Evolutionary conservation across 495 filamentous ascomycete species (phyloP).

Genomic region (Trichodelitschia bisporula): DNA sequence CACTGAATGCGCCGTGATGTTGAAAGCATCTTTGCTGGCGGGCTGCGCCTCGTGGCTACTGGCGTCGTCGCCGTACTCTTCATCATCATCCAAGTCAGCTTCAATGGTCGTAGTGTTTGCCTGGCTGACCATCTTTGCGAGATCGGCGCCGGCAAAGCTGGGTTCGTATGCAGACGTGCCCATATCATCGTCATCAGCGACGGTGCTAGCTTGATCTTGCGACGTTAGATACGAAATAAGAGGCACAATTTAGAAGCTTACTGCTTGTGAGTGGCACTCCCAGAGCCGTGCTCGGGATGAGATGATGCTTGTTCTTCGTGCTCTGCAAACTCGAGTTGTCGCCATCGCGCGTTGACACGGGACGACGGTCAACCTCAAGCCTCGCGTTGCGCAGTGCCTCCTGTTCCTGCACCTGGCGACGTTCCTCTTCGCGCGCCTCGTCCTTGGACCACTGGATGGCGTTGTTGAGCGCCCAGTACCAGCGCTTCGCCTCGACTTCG

Average conservation of each 20-base stretch:
- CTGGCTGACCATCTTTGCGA: constrained; percentile 23
- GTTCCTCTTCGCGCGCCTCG: constrained; percentile 75
- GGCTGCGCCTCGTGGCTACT: constrained; percentile 52
- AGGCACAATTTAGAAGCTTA: constrained; percentile 7
- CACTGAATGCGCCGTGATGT: constrained; percentile 86
- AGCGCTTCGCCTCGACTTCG: constrained; percentile 72
- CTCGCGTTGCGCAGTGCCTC: constrained; percentile 57
- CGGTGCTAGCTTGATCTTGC: constrained; percentile 18
- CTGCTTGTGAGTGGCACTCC: constrained; percentile 24
- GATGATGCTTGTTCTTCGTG: too few species aligned
- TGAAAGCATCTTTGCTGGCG: constrained; percentile 68
- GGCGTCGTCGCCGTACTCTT: constrained; percentile 60
- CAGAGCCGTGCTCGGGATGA: constrained; percentile 1
- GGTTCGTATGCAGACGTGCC: constrained; percentile 31
- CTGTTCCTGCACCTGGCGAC: constrained; percentile 40
- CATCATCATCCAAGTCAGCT: constrained; percentile 44
- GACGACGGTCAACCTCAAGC: constrained; percentile 21
- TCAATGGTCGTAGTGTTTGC: constrained; percentile 21
- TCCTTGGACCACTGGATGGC: constrained; percentile 97
- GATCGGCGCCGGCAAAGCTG: constrained; percentile 25
- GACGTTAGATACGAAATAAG: background rate
- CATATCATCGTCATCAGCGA: constrained; percentile 30
- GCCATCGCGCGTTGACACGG: constrained; percentile 16
- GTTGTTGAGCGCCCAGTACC: constrained; percentile 98
- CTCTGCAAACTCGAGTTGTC: constrained; percentile 23